A percentile compares a stretch with the other conserved stretches of the same genome.
Evolutionary conservation across 768 basidiomycete genomes (phyloP).

Genomic region (Mycena floridula): DNA sequence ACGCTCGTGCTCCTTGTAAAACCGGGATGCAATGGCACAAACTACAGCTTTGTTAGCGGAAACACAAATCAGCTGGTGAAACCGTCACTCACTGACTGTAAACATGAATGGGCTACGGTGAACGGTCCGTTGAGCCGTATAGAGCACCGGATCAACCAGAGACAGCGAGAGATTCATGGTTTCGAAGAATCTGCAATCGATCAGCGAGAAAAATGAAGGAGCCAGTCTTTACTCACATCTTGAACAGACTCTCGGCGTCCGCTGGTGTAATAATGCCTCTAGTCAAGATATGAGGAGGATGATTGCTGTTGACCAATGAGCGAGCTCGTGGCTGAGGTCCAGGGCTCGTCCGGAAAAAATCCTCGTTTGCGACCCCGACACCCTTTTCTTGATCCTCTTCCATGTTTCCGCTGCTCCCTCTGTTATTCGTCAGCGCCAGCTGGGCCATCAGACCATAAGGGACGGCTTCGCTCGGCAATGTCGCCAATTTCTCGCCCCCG

Average conservation of each 20-base stretch:
- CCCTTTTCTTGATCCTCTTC: slow-evolving; percentile 42
- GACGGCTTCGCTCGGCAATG: slow-evolving; percentile 53
- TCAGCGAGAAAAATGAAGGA: background rate
- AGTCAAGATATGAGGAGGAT: slow-evolving; percentile 58
- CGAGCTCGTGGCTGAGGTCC: slow-evolving; percentile 32
- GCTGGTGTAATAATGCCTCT: slow-evolving; percentile 54
- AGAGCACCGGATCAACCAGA: slow-evolving; percentile 74
- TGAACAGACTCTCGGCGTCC: slow-evolving; percentile 70
- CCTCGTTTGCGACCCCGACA: slow-evolving; percentile 58
- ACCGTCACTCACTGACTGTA: slow-evolving; percentile 69
- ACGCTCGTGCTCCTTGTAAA: slow-evolving; percentile 63
- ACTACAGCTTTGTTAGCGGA: slow-evolving; percentile 35
- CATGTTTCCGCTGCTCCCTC: slow-evolving; percentile 28
- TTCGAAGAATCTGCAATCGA: slow-evolving; percentile 55
- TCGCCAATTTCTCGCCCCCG: slow-evolving; percentile 38
- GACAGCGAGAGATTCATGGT: slow-evolving; percentile 77
- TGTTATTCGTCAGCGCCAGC: slow-evolving; percentile 42
- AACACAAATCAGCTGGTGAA: background rate
- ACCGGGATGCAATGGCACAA: slow-evolving; percentile 84
- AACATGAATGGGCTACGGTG: slow-evolving; percentile 88
- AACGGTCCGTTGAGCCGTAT: slow-evolving; percentile 77
- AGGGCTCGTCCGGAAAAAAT: slow-evolving; percentile 59
- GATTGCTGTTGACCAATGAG: slow-evolving; percentile 36
- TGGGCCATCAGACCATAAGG: slow-evolving; percentile 78
- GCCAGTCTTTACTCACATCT: slow-evolving; percentile 40